A percentile compares a stretch with the other conserved stretches of the same genome.
Conservation (phyloP, 805 yeast species). For the Candida xyloterini region DNA sequence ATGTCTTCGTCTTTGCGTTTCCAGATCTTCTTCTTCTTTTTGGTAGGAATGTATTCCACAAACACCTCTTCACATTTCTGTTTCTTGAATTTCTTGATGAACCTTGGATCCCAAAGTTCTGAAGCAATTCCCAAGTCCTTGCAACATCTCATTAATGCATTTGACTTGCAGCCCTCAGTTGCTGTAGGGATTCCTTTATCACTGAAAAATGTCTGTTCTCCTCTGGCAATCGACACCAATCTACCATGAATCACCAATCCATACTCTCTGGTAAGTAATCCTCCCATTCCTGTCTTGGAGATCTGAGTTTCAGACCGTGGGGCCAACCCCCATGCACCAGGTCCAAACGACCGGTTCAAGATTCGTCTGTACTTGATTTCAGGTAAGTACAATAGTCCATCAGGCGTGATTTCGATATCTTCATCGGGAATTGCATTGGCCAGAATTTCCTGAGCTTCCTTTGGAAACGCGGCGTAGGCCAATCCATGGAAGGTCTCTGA, state of each 20-base stretch:
- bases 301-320: constrained; percentile 85
- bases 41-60: constrained; percentile 78
- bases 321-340: constrained; percentile 98
- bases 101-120: constrained; percentile 95
- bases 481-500: constrained; percentile 82
- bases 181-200: constrained; percentile 91
- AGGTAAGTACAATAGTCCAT: constrained; percentile 86
- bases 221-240: constrained; percentile 87
- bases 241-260: constrained; percentile 85
- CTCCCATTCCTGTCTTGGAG: constrained; percentile 44
- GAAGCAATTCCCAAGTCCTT: constrained; percentile 96
- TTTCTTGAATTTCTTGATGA: constrained; percentile 67
- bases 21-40: constrained; percentile 90
- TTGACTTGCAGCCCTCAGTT: constrained; percentile 94
- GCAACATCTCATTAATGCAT: constrained; percentile 96
- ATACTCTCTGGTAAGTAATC: constrained; percentile 78
- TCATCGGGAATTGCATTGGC: constrained; percentile 57
- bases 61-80: constrained; percentile 74
- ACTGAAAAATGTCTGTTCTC: constrained; percentile 90
- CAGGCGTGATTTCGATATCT: constrained; percentile 94
- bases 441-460: constrained; percentile 56
- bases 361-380: constrained; percentile 94
- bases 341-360: constrained; percentile 88
- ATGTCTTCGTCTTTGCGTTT: constrained; percentile 77
- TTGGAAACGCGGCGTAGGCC: constrained; percentile 72